Evolutionary conservation across 129 eudicot genomes (phyloP), one percentile per base, ranked within the genome.

Genomic region (Tagetes erecta): DNA sequence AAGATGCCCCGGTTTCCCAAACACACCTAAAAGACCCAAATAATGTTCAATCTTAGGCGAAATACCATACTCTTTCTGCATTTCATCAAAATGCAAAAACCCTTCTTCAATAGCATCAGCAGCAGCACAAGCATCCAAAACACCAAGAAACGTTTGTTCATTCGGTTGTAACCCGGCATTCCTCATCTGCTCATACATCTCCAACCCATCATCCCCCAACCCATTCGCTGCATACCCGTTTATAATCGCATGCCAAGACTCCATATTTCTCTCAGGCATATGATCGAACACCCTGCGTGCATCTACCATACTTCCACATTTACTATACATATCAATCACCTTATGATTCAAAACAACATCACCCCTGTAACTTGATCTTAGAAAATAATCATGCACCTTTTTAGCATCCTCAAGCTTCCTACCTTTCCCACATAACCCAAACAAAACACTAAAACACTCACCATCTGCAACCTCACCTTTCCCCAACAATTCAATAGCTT

Each of bases 91-190:
- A 47, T 75, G 81, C 39, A 81, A 62, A 71, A 81, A 81, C 38
- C 81, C 81, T 37, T 81, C 84, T 64, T 81, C 78, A 42, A 81
- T 53, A 13, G 84, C 81, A 11, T 81, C 84, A 69, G 78, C 78
- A 64, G 33, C 84, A 12, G 81, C 84, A 76, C 84, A 81, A 11
- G 81, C 46, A 30, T 68, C 84, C 4, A 81, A 64, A 76, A 81
- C 81, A 12, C 78, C 78, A 7, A 81, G 76, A 39, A 70, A 81
- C 1, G 81, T 81, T 14, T 81, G 74, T 30, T 76, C 81, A 5
- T 64, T 81, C 3, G 78, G 84, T 35, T 44, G 64, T 5, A 81
- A 65, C 7, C 82, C 78, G 1, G 35, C 38, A 11, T 55, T 81
- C 53, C 78, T 76, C 84, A 81, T 81, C 64, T 81, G 56, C 44